Evolutionary conservation across 345 rosid species (phyloP).

Genomic region (Eucalyptus grandis): DNA sequence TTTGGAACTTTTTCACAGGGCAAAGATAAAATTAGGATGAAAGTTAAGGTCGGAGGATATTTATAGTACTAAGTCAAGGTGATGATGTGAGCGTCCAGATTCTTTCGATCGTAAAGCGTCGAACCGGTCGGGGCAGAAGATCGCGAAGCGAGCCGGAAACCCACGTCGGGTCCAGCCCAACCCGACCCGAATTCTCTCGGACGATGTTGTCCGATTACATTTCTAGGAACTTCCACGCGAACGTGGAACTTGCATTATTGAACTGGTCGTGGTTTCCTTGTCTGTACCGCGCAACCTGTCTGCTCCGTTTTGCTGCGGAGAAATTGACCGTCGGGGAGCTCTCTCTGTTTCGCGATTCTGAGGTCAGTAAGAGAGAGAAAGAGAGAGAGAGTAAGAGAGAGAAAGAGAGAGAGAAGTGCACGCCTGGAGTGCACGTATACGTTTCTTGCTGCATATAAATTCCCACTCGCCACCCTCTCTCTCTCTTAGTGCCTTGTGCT

Average conservation of each 20-base stretch:
- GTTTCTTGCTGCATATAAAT: background rate
- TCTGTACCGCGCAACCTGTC: background rate
- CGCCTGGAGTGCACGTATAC: background rate
- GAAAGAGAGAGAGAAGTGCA: background rate
- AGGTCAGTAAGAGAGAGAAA: background rate
- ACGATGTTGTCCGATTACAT: background rate
- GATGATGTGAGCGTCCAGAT: background rate
- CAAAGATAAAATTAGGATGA: no score
- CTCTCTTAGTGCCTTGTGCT: background rate
- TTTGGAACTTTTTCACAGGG: no score
- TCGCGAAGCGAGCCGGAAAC: background rate
- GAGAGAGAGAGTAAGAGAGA: background rate
- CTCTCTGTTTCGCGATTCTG: background rate
- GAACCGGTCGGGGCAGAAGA: background rate
- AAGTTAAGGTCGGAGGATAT: no score
- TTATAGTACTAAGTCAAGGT: no score
- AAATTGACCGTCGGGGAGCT: background rate
- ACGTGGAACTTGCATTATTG: background rate
- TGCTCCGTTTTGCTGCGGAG: background rate
- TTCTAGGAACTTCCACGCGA: background rate
- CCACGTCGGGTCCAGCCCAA: background rate
- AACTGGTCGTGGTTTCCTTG: background rate
- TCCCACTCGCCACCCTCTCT: background rate
- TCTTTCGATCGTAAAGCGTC: background rate
- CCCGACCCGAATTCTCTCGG: background rate